Evolutionary conservation across 352 stramenopile species (phyloP), one percentile per base, ranked within the genome.

Genomic region (Phytophthora pini): DNA sequence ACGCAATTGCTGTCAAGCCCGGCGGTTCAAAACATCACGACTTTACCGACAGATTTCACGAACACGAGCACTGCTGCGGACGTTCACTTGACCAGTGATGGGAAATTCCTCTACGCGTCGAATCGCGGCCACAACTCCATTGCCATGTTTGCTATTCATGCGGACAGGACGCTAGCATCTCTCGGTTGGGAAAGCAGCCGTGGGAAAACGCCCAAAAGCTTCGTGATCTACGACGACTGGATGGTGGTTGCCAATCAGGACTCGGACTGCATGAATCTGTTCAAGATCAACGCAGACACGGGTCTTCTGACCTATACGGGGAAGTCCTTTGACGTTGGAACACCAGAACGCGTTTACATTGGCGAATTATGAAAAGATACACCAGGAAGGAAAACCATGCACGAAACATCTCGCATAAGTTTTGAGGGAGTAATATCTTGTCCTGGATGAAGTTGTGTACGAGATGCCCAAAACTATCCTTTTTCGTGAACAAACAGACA

Each of bases 111-210:
- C 11, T 89, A 85, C 66, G 56, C 68, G n/a, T 88, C 80, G n/a
- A 89, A 87, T 64, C 80, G 78, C 47, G 74, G 68, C 22, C 76
- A 89, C 70, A 65, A 89, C 56, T 82, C 72, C 31, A 84, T 89
- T 38, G 73, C 77, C 13, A 79, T 82, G 13, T 89, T 84, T 62
- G 47, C 50, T 17, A 49, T 89, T 43, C 48, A 63, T 31, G 46
- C 47, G 27, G 40, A 68, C 31, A 72, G 69, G 10, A 61, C 66
- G 45, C 52, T 87, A 45, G 65, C 68, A 41, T 12, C 52, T 0
- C 22, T 82, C 4, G 74, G 65, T 27, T 70, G 66, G 59, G 67
- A 78, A 46, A 52, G 26, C 10, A 77, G 67, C 13, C 70, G 73
- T 12, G 80, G 80, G 20, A 64, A 76, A 41, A 72, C 50, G 1